phyloP scores from a whole-genome alignment of 2,329 filamentous ascomycete species.

The Alternaria burnsii region DNA sequence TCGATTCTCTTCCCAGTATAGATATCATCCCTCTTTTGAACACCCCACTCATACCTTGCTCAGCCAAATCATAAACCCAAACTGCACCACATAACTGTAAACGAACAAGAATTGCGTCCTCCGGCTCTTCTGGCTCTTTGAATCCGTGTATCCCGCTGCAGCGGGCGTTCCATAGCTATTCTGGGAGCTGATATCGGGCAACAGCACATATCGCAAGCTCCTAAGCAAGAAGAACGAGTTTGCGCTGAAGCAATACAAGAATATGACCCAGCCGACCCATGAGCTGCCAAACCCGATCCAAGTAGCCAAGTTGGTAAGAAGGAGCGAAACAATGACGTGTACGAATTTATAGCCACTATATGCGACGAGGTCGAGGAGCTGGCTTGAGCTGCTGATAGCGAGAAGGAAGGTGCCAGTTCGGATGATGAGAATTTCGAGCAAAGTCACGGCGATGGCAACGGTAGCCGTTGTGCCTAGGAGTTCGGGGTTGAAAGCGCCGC shows the following conservation, averaged over 20 bases:
- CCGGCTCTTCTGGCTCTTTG: slow-evolving; percentile 70
- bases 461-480: slow-evolving; percentile 89
- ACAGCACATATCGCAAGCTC: slow-evolving; percentile 92
- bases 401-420: slow-evolving; percentile 94
- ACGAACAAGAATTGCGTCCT: slow-evolving; percentile 49
- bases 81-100: slow-evolving; percentile 89
- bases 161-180: slow-evolving; percentile 36
- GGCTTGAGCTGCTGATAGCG: slow-evolving; percentile 91
- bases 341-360: slow-evolving; percentile 99
- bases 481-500: slow-evolving; percentile 93
- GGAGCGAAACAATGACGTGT: slow-evolving; percentile 88
- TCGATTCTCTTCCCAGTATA: background rate
- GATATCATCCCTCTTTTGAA: background rate
- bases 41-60: slow-evolving; percentile 47
- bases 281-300: slow-evolving; percentile 83
- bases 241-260: slow-evolving; percentile 89
- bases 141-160: slow-evolving; percentile 72
- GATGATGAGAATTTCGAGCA: slow-evolving; percentile 87
- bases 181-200: slow-evolving; percentile 69
- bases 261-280: slow-evolving; percentile 88
- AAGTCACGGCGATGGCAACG: slow-evolving; percentile 80
- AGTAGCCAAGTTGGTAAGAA: slow-evolving; percentile 68
- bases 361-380: slow-evolving; percentile 90
- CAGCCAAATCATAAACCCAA: slow-evolving; percentile 91
- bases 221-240: slow-evolving; percentile 96